phyloP scores from a whole-genome alignment of 768 basidiomycete species.

The Jaapia argillacea region DNA sequence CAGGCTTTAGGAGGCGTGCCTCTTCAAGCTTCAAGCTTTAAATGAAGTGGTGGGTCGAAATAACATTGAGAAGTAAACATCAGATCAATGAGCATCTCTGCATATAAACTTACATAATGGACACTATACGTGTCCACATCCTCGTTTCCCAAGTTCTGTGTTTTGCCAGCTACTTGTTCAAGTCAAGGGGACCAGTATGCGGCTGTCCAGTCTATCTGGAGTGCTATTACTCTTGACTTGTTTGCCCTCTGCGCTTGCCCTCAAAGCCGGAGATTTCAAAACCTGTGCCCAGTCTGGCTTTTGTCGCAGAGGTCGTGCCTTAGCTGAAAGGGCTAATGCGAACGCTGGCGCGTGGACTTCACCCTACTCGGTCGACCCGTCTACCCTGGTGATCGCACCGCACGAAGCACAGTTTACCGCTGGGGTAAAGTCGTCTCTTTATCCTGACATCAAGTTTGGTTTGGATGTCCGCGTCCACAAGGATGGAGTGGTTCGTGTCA shows the following conservation, averaged over 20 bases:
- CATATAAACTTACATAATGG: too few relatives aligned
- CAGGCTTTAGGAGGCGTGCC: too few relatives aligned
- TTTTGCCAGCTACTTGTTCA: too few relatives aligned
- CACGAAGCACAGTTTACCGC: slow-evolving; percentile 61
- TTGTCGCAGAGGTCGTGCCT: slow-evolving; percentile 83
- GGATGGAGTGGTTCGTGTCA: slow-evolving; percentile 83
- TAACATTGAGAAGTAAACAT: too few relatives aligned
- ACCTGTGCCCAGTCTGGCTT: slow-evolving; percentile 92
- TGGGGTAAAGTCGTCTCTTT: slow-evolving; percentile 66
- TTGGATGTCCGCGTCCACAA: slow-evolving; percentile 78
- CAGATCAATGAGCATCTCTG: too few relatives aligned
- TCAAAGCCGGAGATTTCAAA: slow-evolving; percentile 87
- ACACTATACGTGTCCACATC: too few relatives aligned
- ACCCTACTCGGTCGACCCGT: slow-evolving; percentile 70
- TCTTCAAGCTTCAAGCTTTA: too few relatives aligned
- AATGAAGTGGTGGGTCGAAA: too few relatives aligned
- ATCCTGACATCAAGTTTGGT: slow-evolving; percentile 75
- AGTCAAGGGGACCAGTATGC: too few relatives aligned
- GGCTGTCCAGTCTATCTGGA: too few relatives aligned
- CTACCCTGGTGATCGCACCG: slow-evolving; percentile 40
- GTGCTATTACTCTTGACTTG: slow-evolving; percentile 21
- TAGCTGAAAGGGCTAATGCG: slow-evolving; percentile 63
- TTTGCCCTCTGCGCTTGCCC: slow-evolving; percentile 32
- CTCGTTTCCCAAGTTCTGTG: too few relatives aligned
- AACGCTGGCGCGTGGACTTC: slow-evolving; percentile 60